Percentiles rank a stretch among this genome's conserved stretches.
phyloP scores from a whole-genome alignment of 768 basidiomycete species.

The Myochromella boudieri region DNA sequence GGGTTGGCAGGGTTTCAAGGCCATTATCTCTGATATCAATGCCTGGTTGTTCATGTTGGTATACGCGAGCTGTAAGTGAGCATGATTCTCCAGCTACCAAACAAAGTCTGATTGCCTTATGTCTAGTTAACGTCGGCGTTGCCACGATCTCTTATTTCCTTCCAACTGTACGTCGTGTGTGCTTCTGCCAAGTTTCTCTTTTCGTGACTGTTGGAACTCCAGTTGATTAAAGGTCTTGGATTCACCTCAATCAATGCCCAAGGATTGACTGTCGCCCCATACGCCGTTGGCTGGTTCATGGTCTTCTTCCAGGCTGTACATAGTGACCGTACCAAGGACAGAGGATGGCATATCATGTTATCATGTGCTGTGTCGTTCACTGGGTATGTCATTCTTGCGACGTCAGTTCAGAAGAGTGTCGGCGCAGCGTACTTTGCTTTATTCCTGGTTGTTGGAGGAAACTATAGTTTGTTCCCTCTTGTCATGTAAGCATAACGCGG shows the following conservation, averaged over 20 bases:
- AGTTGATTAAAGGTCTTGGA: conserved; percentile 57
- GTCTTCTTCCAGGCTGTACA: conserved; percentile 55
- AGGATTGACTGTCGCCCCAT: conserved; percentile 58
- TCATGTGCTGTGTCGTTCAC: conserved; percentile 44
- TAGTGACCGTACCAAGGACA: conserved; percentile 51
- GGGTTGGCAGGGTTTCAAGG: conserved; percentile 56
- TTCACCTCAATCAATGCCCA: conserved; percentile 58
- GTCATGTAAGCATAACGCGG: conserved; percentile 44
- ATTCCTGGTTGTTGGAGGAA: conserved; percentile 56
- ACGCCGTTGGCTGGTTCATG: conserved; percentile 55
- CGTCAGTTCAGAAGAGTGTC: conserved; percentile 46
- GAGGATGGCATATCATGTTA: conserved; percentile 57
- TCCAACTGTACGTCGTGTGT: conserved; percentile 39
- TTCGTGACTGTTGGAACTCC: neutral
- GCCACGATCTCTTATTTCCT: conserved; percentile 58
- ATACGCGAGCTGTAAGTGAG: conserved; percentile 48
- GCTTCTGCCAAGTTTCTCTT: neutral
- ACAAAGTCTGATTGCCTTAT: neutral
- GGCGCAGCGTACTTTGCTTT: conserved; percentile 58
- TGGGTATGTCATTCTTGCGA: conserved; percentile 57
- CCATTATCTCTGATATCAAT: conserved; percentile 47
- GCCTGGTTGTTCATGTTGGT: conserved; percentile 53
- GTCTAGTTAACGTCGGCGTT: conserved; percentile 55
- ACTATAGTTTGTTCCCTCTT: conserved; percentile 55
- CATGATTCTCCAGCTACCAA: neutral